These are phyloP conservation scores for Protomyces macrosporus DNA, from an alignment of 1,139 yeast species.

Conservation along the genomic window DNA sequence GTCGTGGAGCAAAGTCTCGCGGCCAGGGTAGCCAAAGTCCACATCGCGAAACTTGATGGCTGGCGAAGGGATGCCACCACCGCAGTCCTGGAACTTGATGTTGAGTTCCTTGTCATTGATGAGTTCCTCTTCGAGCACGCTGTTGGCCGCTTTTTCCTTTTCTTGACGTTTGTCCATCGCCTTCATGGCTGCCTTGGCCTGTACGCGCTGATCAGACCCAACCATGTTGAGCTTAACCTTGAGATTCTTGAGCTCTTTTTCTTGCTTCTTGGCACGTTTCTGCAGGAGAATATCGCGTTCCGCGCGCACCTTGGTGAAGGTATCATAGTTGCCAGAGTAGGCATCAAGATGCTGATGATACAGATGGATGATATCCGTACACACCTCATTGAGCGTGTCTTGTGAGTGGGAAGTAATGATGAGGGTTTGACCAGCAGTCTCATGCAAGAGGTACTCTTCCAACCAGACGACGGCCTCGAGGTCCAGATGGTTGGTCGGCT, in stretches of 20 bases:
- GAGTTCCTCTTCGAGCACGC: constrained; percentile 71
- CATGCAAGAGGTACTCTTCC: constrained; percentile 81
- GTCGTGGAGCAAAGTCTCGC: constrained; percentile 63
- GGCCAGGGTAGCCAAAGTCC: constrained; percentile 80
- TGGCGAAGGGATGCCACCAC: constrained; percentile 90
- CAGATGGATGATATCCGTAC: constrained; percentile 97
- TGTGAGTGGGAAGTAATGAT: constrained; percentile 96
- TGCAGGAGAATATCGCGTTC: constrained; percentile 96
- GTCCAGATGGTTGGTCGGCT: constrained; percentile 98
- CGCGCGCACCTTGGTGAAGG: constrained; percentile 86
- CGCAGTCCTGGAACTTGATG: constrained; percentile 91
- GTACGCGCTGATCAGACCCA: constrained; percentile 98
- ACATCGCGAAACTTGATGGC: constrained; percentile 87
- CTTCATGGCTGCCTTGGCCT: constrained; percentile 98
- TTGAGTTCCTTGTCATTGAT: constrained; percentile 89
- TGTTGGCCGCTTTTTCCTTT: constrained; percentile 66
- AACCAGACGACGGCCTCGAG: constrained; percentile 99
- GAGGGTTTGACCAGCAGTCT: constrained; percentile 40
- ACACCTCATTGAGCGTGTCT: constrained; percentile 98
- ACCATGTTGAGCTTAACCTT: constrained; percentile 98
- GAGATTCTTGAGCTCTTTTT: constrained; percentile 96
- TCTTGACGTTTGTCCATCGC: constrained; percentile 94
- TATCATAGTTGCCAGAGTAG: constrained; percentile 98
- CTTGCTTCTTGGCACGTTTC: constrained; percentile 95
- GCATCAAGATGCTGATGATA: constrained; percentile 59